Percentiles rank a stretch among this genome's conserved stretches.
These are phyloP conservation scores for Oryza nivara DNA, from an alignment of 176 grass and related monocot species.

Conservation along the genomic window DNA sequence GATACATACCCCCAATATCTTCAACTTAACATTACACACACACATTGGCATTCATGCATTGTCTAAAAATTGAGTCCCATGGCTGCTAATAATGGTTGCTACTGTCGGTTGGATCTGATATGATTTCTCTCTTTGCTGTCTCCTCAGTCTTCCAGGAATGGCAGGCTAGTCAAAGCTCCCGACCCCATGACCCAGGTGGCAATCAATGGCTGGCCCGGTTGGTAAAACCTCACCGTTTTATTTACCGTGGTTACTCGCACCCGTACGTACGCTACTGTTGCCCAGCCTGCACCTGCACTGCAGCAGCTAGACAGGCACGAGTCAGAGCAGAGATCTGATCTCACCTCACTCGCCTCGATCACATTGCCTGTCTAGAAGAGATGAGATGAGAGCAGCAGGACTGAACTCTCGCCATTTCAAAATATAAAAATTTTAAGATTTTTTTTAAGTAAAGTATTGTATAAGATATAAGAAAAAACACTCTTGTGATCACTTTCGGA, in stretches of 20 bases:
- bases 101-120: constrained; percentile 5
- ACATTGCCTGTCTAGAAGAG: neutral
- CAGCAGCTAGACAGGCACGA: constrained; percentile 12
- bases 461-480: too few relatives aligned
- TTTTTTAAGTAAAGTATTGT: too few relatives aligned
- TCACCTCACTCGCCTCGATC: constrained; percentile 15
- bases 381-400: neutral
- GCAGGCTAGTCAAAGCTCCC: neutral
- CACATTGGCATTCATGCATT: neutral
- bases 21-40: neutral
- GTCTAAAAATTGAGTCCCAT: too few relatives aligned
- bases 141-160: neutral
- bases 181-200: neutral
- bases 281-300: neutral
- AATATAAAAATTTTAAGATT: too few relatives aligned
- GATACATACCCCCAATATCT: neutral
- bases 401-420: too few relatives aligned
- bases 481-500: too few relatives aligned
- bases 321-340: constrained; percentile 46
- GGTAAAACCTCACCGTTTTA: constrained; percentile 19
- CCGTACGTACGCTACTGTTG: neutral
- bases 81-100: neutral
- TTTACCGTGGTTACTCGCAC: neutral
- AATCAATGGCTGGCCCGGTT: neutral
- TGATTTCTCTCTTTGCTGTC: neutral